Percentiles rank a stretch among this genome's conserved stretches.
phyloP scores from a whole-genome alignment of 371 early-diverging fungal species.

The Mycotypha africana region DNA sequence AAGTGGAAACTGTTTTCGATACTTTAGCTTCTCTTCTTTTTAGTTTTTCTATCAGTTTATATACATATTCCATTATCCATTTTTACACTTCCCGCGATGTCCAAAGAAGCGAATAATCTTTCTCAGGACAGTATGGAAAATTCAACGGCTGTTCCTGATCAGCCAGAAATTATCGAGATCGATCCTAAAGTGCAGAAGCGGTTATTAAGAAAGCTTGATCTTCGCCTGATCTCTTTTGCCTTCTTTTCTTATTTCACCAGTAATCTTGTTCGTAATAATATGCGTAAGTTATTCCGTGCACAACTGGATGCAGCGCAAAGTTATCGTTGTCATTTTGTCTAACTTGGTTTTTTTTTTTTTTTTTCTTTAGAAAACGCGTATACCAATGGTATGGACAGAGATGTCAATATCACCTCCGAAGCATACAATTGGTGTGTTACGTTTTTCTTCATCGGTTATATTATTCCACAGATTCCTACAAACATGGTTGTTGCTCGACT shows the following conservation, averaged over 20 bases:
- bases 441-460: slow-evolving; percentile 70
- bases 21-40: too few species aligned
- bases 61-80: too few species aligned
- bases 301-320: too few species aligned
- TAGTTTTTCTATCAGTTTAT: too few species aligned
- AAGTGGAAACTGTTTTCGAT: too few species aligned
- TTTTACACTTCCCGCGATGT: too few species aligned
- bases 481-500: slow-evolving; percentile 47
- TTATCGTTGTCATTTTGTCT: too few species aligned
- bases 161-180: neutral
- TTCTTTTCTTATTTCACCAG: slow-evolving; percentile 7
- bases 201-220: slow-evolving; percentile 1
- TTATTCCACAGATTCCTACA: slow-evolving; percentile 46
- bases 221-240: slow-evolving; percentile 1
- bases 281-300: slow-evolving; percentile 9
- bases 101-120: too few species aligned
- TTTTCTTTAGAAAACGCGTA: slow-evolving; percentile 13
- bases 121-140: too few species aligned
- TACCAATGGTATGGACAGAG: slow-evolving; percentile 18
- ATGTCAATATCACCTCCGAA: slow-evolving; percentile 9
- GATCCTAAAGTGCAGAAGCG: slow-evolving; percentile 1
- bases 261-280: slow-evolving; percentile 9
- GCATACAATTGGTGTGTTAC: slow-evolving; percentile 61
- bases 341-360: too few species aligned
- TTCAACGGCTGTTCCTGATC: neutral